These are phyloP conservation scores for Liquidambar formosana DNA, from an alignment of 164 flowering plant species.

Conservation along the genomic window DNA sequence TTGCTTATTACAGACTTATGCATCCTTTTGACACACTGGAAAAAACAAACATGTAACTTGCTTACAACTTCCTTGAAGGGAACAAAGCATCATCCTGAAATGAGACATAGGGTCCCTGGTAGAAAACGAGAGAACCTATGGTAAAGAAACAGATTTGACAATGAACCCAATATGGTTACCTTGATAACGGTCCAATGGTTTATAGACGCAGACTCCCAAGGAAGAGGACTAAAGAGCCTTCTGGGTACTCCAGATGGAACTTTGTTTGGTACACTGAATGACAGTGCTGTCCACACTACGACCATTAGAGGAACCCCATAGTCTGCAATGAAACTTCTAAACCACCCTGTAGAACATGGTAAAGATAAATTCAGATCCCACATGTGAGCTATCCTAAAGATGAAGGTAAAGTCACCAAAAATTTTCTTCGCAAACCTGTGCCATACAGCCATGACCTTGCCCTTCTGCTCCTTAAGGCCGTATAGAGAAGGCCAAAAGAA, in stretches of 20 bases:
- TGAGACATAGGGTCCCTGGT: no score
- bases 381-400: no score
- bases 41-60: no score
- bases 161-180: constrained; percentile 16
- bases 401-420: not conserved
- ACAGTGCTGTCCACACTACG: constrained; percentile 48
- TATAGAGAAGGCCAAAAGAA: constrained; percentile 41
- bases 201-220: constrained; percentile 43
- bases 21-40: no score
- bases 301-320: constrained; percentile 65
- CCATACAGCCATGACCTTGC: constrained; percentile 64
- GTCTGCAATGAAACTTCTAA: constrained; percentile 49
- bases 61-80: no score
- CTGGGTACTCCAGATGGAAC: constrained; percentile 52
- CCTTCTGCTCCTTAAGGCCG: constrained; percentile 44
- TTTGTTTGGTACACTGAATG: constrained; percentile 35
- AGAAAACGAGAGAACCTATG: not conserved
- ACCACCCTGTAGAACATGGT: constrained; percentile 27
- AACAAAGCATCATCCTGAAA: no score
- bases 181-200: constrained; percentile 50
- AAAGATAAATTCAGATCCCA: not conserved
- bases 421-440: constrained; percentile 51
- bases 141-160: not conserved
- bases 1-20: no score
- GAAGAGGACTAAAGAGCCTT: constrained; percentile 43